These are phyloP conservation scores for Nepenthes mirabilis DNA, from an alignment of 148 eudicot genomes.

Conservation along the genomic window DNA sequence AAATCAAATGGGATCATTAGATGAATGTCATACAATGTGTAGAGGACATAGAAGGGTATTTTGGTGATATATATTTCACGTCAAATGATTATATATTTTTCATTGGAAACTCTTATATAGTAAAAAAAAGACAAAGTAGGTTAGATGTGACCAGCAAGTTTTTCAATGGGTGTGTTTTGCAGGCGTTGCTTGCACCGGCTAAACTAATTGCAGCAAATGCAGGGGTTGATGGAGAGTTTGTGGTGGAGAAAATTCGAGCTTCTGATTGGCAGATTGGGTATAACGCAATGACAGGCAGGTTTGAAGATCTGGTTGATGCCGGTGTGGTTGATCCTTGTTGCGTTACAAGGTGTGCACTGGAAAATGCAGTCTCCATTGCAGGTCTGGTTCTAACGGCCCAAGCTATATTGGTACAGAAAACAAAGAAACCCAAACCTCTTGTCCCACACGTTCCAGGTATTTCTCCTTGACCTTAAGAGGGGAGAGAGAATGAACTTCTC, in stretches of 20 bases:
- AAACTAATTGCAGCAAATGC: constrained; percentile 73
- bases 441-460: constrained; percentile 76
- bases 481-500: not conserved
- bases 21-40: too few species aligned
- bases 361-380: constrained; percentile 83
- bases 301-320: constrained; percentile 68
- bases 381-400: constrained; percentile 79
- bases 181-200: constrained; percentile 94
- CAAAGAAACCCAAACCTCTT: constrained; percentile 42
- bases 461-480: constrained; percentile 11
- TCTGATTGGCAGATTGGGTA: constrained; percentile 61
- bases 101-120: too few species aligned
- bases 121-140: too few species aligned
- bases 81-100: too few species aligned
- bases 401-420: constrained; percentile 69
- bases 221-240: constrained; percentile 75
- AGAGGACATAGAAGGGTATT: too few species aligned
- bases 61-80: too few species aligned
- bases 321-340: constrained; percentile 85
- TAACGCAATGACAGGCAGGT: constrained; percentile 63
- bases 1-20: too few species aligned
- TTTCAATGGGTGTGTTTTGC: constrained; percentile 10
- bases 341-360: constrained; percentile 69
- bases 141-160: too few species aligned
- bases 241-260: constrained; percentile 48